Percentiles rank a stretch among this genome's conserved stretches.
Evolutionary conservation across 371 early-diverging fungal genomes (phyloP).

Genomic region (Rhizopus sp.): DNA sequence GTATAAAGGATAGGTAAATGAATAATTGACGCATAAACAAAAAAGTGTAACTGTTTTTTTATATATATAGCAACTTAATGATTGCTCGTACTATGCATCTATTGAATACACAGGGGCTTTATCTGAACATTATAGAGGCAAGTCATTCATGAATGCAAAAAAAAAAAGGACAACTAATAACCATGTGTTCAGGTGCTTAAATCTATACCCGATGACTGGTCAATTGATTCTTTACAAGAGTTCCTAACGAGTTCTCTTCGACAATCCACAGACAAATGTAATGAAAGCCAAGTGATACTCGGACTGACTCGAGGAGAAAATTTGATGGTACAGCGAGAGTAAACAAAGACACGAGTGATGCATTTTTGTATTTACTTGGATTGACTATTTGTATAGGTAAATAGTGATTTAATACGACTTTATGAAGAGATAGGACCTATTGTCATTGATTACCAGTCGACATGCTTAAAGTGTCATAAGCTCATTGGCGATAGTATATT

Average conservation of each 20-base stretch:
- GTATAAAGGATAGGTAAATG: conserved; percentile 35
- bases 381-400: conserved; percentile 24
- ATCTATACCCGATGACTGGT: conserved; percentile 65
- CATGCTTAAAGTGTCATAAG: conserved; percentile 54
- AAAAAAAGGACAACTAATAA: background rate
- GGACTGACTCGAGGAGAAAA: conserved; percentile 66
- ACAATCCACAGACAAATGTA: conserved; percentile 50
- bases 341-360: conserved; percentile 4
- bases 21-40: background rate
- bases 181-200: conserved; percentile 53
- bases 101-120: conserved; percentile 63
- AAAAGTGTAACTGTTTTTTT: background rate
- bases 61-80: conserved; percentile 42
- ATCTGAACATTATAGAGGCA: conserved; percentile 64
- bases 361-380: background rate
- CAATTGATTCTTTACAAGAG: conserved; percentile 56
- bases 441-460: conserved; percentile 43
- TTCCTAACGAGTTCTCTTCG: conserved; percentile 60
- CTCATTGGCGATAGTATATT: conserved; percentile 54
- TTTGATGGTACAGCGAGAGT: conserved; percentile 39
- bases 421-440: conserved; percentile 53
- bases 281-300: conserved; percentile 58
- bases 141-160: background rate
- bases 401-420: conserved; percentile 43
- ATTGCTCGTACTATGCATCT: conserved; percentile 51